Evolutionary conservation across 2,329 filamentous ascomycete species (phyloP).

Genomic region (Sporothrix pseudoabietina): DNA sequence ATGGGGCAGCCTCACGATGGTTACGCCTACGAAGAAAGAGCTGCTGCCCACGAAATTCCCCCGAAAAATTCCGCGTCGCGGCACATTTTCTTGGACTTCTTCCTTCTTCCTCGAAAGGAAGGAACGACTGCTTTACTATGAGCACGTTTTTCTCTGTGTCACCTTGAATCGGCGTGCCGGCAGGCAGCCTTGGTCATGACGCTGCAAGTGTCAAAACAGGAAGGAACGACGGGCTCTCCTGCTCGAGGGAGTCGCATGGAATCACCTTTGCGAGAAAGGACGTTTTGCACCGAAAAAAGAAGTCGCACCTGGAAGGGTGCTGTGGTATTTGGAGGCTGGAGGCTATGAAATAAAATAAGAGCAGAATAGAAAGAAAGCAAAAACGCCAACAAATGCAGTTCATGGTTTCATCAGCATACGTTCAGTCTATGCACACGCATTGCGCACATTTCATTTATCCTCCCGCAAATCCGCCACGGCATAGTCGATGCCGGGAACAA

Average conservation of each 20-base stretch:
- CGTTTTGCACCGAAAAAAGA: neutral
- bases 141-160: neutral
- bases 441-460: neutral
- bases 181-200: neutral
- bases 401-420: neutral
- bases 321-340: neutral
- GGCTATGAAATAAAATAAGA: neutral
- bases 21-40: neutral
- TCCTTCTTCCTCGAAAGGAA: neutral
- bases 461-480: constrained; percentile 56
- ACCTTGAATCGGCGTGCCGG: neutral
- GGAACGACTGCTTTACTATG: neutral
- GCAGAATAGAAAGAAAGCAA: neutral
- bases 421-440: neutral
- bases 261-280: neutral
- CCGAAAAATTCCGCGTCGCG: neutral
- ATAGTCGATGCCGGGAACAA: constrained; percentile 66
- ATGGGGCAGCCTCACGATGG: neutral
- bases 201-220: neutral
- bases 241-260: neutral
- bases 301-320: neutral
- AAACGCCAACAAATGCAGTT: neutral
- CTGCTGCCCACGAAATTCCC: neutral
- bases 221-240: neutral
- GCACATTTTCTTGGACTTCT: neutral